A percentile compares a stretch with the other conserved stretches of the same genome.
Evolutionary conservation across 208 protist genomes (phyloP).

Genomic region (Wallacemonas sp.): DNA sequence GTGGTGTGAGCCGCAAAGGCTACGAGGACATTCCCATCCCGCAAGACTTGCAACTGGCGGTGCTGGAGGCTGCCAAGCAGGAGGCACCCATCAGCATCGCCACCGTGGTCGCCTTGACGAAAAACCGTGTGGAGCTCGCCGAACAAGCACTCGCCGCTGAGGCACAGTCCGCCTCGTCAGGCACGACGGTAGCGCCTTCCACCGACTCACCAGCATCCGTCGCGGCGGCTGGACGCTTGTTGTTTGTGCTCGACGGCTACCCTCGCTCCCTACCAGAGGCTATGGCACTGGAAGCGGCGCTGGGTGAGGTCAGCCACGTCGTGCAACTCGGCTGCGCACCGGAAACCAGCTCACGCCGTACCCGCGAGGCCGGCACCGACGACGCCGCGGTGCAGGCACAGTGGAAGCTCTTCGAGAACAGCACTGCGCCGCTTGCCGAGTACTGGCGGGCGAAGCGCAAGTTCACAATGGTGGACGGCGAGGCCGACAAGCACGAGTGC

Average conservation of each 20-base stretch:
- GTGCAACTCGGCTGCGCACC: slow-evolving; percentile 21
- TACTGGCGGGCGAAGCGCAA: slow-evolving; percentile 38
- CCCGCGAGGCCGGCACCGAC: not conserved
- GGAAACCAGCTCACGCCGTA: not conserved
- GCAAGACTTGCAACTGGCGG: slow-evolving; percentile 4
- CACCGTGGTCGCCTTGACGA: not conserved
- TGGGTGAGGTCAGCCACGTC: slow-evolving; percentile 15
- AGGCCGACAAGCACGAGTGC: slow-evolving; percentile 8
- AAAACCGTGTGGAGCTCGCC: not conserved
- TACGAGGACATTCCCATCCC: slow-evolving; percentile 2
- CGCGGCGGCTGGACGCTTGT: not conserved
- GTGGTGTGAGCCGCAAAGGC: not conserved
- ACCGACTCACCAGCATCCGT: not conserved
- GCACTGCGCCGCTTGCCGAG: slow-evolving; percentile 18
- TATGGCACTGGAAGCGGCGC: slow-evolving; percentile 27
- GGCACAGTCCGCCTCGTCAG: no score
- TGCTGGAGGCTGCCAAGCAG: not conserved
- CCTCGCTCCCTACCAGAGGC: slow-evolving; percentile 40
- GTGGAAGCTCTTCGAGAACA: slow-evolving; percentile 13
- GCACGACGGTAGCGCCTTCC: not conserved
- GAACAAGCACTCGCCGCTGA: not conserved
- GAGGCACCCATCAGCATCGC: not conserved
- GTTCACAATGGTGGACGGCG: slow-evolving; percentile 25
- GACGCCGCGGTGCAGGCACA: slow-evolving; percentile 6
- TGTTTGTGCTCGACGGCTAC: slow-evolving; percentile 39